Evolutionary conservation across 306 rosid species (phyloP).

Genomic region (Cucurbita moschata): DNA sequence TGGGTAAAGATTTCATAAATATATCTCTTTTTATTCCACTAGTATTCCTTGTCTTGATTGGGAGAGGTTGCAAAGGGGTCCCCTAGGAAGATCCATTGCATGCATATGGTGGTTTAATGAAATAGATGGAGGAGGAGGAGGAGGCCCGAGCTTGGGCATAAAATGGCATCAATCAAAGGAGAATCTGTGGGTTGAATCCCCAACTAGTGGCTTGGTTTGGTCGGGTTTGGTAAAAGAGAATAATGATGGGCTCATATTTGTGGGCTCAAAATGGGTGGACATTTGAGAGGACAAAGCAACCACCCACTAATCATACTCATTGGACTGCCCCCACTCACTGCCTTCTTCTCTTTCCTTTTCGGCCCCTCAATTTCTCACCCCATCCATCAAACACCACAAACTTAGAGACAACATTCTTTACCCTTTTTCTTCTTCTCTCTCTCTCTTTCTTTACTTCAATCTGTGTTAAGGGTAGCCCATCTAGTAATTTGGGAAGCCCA

Average conservation of each 20-base stretch:
- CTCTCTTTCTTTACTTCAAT: background rate
- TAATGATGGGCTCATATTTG: conserved; percentile 1
- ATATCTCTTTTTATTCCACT: no score
- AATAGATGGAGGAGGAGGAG: background rate
- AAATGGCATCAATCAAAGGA: background rate
- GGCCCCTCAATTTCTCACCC: background rate
- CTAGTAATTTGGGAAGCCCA: background rate
- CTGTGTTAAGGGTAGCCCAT: background rate
- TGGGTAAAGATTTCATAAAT: no score
- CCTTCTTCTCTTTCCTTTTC: background rate
- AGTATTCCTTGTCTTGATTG: no score
- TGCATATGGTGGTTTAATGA: background rate
- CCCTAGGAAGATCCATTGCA: no score
- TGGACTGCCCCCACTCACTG: background rate
- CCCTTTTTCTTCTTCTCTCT: background rate
- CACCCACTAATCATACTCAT: conserved; percentile 5
- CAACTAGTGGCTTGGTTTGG: background rate
- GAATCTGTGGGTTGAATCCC: background rate
- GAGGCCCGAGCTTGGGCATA: background rate
- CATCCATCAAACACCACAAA: background rate
- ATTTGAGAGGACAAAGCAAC: conserved; percentile 9
- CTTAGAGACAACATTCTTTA: background rate
- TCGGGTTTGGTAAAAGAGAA: no score
- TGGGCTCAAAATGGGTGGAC: no score
- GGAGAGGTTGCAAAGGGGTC: no score